A percentile compares a stretch with the other conserved stretches of the same genome.
Conservation (phyloP, 2,329 filamentous ascomycete species). For the Microdochium paspali region DNA sequence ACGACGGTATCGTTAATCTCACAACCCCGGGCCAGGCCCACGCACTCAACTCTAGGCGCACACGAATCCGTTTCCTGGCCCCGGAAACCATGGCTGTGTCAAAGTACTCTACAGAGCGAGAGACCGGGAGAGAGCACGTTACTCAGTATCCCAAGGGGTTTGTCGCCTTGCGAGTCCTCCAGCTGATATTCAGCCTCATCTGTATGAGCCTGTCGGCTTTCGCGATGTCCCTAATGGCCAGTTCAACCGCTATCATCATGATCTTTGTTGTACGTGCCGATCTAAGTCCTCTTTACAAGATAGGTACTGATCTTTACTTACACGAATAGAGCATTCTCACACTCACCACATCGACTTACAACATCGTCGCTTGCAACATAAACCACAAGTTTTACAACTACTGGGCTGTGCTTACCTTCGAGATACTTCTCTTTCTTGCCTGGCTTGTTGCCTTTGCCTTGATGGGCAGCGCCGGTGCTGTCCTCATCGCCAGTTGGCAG, state of each 20-base stretch:
- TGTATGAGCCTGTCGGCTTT: constrained; percentile 33
- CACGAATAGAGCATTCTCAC: constrained; percentile 27
- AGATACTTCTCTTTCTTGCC: constrained; percentile 40
- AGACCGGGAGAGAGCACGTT: constrained; percentile 30
- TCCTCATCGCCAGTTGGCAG: constrained; percentile 1
- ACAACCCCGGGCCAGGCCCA: background rate
- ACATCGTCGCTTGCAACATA: constrained; percentile 30
- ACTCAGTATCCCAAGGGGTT: constrained; percentile 35
- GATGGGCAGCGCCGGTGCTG: constrained; percentile 21
- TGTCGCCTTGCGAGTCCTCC: constrained; percentile 31
- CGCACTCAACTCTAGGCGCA: background rate
- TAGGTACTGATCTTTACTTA: background rate
- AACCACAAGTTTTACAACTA: constrained; percentile 37
- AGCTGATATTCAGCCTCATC: constrained; percentile 34
- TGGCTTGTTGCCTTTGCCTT: constrained; percentile 38
- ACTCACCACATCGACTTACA: constrained; percentile 34
- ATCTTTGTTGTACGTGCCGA: background rate
- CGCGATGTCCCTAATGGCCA: background rate
- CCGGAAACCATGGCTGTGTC: background rate
- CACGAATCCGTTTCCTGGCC: background rate
- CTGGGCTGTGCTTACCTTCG: constrained; percentile 40
- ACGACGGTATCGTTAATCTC: background rate
- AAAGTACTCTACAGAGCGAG: background rate
- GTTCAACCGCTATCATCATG: background rate
- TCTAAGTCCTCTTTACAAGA: background rate